These are phyloP conservation scores for Leccinum holopus DNA, from an alignment of 1,284 basidiomycete genomes.

Conservation along the genomic window DNA sequence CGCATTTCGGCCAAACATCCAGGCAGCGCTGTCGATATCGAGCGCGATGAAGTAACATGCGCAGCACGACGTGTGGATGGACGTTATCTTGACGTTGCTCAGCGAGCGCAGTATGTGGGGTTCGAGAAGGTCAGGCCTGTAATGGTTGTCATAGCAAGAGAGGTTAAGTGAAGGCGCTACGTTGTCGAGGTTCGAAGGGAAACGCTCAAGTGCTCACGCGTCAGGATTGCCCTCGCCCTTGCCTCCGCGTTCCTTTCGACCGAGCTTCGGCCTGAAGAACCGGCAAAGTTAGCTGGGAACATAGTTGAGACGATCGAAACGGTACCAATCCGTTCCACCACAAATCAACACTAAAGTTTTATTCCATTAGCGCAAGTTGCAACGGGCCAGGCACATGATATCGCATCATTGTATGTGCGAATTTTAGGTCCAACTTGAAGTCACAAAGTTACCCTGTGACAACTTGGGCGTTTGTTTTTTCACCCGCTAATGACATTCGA, in stretches of 20 bases:
- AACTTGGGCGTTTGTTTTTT: conserved; percentile 20
- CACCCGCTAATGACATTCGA: conserved; percentile 11
- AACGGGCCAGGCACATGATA: conserved; percentile 12
- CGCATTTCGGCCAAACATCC: conserved; percentile 84
- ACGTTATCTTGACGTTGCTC: conserved; percentile 71
- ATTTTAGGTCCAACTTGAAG: conserved; percentile 18
- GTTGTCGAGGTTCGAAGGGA: conserved; percentile 4
- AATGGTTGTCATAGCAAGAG: not conserved
- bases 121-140: conserved; percentile 71
- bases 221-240: conserved; percentile 43
- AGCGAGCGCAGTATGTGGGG: conserved; percentile 89
- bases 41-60: conserved; percentile 76
- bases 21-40: conserved; percentile 76
- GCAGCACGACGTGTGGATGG: conserved; percentile 70
- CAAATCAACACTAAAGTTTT: conserved; percentile 67
- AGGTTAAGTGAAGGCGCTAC: not conserved
- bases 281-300: conserved; percentile 21
- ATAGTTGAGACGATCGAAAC: not conserved
- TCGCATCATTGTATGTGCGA: conserved; percentile 30
- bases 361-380: conserved; percentile 15
- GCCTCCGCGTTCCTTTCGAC: conserved; percentile 60
- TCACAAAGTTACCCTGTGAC: conserved; percentile 9
- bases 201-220: conserved; percentile 31
- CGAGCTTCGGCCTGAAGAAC: conserved; percentile 56
- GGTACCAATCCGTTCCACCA: conserved; percentile 76